Evolutionary conservation across 176 grass and related monocot species (phyloP).

Genomic region (Dendrocalamus sinicus): DNA sequence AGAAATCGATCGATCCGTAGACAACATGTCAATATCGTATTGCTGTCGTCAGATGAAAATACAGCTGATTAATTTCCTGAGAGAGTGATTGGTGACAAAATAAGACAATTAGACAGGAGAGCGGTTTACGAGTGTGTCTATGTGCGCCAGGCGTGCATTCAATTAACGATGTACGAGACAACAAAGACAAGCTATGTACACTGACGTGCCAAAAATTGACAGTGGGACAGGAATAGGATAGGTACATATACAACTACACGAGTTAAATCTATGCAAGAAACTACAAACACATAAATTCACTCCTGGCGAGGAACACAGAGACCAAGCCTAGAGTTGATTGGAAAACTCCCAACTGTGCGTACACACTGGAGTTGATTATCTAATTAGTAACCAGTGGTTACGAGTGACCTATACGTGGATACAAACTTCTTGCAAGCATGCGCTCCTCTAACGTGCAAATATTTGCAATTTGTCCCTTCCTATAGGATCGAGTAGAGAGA

Average conservation of each 20-base stretch:
- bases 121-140: background rate
- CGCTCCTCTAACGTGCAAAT: background rate
- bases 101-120: slow-evolving; percentile 7
- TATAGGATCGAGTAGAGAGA: too few species aligned
- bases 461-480: background rate
- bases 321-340: background rate
- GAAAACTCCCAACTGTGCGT: background rate
- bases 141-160: background rate
- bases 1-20: background rate
- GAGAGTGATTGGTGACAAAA: slow-evolving; percentile 6
- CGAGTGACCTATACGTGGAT: background rate
- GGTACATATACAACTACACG: background rate
- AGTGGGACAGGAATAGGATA: background rate
- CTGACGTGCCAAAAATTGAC: background rate
- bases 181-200: background rate
- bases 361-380: background rate
- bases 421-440: background rate
- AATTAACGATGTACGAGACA: background rate
- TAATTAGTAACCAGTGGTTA: background rate
- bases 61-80: background rate
- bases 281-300: background rate
- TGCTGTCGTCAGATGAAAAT: background rate
- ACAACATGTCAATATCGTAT: slow-evolving; percentile 4
- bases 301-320: background rate
- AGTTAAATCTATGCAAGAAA: background rate